Evolutionary conservation across 495 filamentous ascomycete genomes (phyloP).

Genomic region (Geopyxis carbonaria): DNA sequence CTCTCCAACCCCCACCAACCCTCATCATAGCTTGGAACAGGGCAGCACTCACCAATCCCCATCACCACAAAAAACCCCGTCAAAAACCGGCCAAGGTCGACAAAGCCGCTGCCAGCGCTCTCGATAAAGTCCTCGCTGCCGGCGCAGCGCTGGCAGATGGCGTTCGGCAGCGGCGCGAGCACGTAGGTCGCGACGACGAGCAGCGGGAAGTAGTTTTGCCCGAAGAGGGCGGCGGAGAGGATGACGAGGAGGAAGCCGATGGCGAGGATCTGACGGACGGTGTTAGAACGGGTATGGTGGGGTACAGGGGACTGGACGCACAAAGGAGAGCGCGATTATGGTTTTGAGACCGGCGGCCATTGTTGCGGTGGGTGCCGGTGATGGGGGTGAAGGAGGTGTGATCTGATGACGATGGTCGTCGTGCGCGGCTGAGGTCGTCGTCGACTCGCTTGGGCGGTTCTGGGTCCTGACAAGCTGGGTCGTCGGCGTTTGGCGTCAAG

Average conservation of each 20-base stretch:
- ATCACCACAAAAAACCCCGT: slow-evolving; percentile 96
- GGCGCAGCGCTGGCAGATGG: slow-evolving; percentile 70
- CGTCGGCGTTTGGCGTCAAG: too few relatives aligned
- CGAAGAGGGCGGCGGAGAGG: slow-evolving; percentile 83
- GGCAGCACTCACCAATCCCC: slow-evolving; percentile 66
- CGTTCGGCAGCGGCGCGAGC: slow-evolving; percentile 86
- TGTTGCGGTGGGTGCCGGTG: slow-evolving; percentile 7
- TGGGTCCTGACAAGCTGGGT: too few relatives aligned
- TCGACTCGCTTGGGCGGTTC: too few relatives aligned
- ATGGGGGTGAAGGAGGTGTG: slow-evolving; percentile 10
- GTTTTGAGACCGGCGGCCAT: slow-evolving; percentile 59
- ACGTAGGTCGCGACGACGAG: slow-evolving; percentile 92
- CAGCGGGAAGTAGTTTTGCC: slow-evolving; percentile 72
- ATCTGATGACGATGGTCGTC: background rate
- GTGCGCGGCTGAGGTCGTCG: slow-evolving; percentile 2
- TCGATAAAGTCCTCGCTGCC: slow-evolving; percentile 97
- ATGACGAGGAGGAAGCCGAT: slow-evolving; percentile 99
- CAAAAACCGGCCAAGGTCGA: slow-evolving; percentile 85
- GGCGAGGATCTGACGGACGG: slow-evolving; percentile 53
- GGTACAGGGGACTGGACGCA: slow-evolving; percentile 28
- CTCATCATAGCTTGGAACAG: background rate
- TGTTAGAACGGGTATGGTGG: background rate
- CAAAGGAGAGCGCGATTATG: slow-evolving; percentile 96
- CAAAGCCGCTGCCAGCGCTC: slow-evolving; percentile 54
- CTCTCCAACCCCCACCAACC: background rate